These are phyloP conservation scores for Gelatoporia subvermispora DNA, from an alignment of 768 basidiomycete species.

Conservation along the genomic window DNA sequence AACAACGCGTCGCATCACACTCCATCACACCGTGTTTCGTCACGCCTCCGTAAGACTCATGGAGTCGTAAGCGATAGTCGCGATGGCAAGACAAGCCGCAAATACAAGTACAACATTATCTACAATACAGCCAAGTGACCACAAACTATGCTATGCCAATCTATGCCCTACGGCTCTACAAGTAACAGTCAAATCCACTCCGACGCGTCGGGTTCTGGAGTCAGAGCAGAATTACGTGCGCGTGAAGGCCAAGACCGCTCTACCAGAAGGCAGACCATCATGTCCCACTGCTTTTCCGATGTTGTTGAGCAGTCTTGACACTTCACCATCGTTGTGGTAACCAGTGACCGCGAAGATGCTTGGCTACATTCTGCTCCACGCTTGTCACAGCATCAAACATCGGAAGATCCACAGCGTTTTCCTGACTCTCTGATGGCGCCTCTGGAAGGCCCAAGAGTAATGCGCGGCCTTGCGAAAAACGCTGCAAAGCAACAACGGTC, in stretches of 20 bases:
- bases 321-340: conserved; percentile 49
- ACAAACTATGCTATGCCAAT: too few species aligned
- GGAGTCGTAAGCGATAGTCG: neutral
- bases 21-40: conserved; percentile 9
- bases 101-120: too few species aligned
- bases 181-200: too few species aligned
- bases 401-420: neutral
- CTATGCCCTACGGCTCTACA: too few species aligned
- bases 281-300: too few species aligned
- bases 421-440: conserved; percentile 1
- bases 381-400: conserved; percentile 28
- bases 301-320: too few species aligned
- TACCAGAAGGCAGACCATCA: too few species aligned
- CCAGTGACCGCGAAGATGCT: conserved; percentile 58
- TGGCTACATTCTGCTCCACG: conserved; percentile 63
- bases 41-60: neutral
- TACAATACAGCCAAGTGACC: too few species aligned
- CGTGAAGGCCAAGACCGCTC: too few species aligned
- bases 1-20: conserved; percentile 16
- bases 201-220: neutral
- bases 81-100: neutral
- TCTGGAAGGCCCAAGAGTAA: conserved; percentile 39
- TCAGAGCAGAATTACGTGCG: too few species aligned
- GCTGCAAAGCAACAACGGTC: conserved; percentile 6
- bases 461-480: conserved; percentile 43